Percentiles rank a stretch among this genome's conserved stretches.
These are phyloP conservation scores for Amanita thiersii DNA, from an alignment of 768 basidiomycete species.

Conservation along the genomic window DNA sequence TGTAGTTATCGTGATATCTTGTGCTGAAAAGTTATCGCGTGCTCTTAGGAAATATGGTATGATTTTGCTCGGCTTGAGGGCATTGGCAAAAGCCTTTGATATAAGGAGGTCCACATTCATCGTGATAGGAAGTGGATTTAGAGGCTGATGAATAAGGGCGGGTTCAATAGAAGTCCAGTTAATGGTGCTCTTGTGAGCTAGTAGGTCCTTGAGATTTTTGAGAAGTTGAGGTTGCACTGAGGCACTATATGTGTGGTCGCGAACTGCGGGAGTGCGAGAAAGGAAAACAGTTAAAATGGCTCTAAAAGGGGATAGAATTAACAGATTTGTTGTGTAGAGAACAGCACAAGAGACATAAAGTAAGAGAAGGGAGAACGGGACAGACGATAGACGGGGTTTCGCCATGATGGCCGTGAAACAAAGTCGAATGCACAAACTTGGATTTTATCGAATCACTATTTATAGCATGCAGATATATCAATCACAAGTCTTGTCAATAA, in stretches of 20 bases:
- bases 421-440: not conserved
- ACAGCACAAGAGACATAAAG: constrained; percentile 31
- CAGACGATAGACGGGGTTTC: constrained; percentile 8
- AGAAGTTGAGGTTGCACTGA: constrained; percentile 5
- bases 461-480: constrained; percentile 1
- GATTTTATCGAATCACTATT: not conserved
- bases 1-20: constrained; percentile 82
- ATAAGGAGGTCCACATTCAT: constrained; percentile 47
- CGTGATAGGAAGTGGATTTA: constrained; percentile 21
- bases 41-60: constrained; percentile 80
- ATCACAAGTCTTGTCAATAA: constrained; percentile 2
- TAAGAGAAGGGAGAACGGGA: constrained; percentile 20
- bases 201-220: constrained; percentile 6
- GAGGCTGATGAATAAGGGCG: constrained; percentile 25
- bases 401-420: constrained; percentile 5
- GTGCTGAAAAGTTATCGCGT: constrained; percentile 38
- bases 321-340: constrained; percentile 32
- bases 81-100: constrained; percentile 61
- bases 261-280: constrained; percentile 11
- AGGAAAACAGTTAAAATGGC: constrained; percentile 8
- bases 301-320: constrained; percentile 11
- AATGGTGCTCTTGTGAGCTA: constrained; percentile 8
- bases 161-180: constrained; percentile 26
- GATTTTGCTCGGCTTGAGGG: constrained; percentile 67
- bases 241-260: constrained; percentile 3